Percentiles rank a stretch among this genome's conserved stretches.
Evolutionary conservation across 2,329 filamentous ascomycete genomes (phyloP).

Genomic region (Botrytis deweyae): DNA sequence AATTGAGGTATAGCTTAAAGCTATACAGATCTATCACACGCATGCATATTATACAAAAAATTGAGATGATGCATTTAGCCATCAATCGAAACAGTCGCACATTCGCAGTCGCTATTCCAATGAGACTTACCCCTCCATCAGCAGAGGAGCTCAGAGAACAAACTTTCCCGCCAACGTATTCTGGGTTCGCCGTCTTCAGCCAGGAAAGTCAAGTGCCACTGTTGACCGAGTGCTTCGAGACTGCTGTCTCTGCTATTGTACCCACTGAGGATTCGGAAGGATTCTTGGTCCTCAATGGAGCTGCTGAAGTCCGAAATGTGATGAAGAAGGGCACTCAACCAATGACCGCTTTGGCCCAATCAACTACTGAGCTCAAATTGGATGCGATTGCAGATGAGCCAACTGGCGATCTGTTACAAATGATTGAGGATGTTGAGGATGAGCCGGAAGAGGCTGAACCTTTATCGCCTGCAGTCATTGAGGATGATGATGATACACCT

Average conservation of each 20-base stretch:
- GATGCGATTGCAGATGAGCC: constrained; percentile 37
- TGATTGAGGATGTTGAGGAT: constrained; percentile 37
- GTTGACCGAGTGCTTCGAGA: constrained; percentile 55
- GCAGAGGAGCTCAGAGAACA: constrained; percentile 25
- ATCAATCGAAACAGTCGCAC: constrained; percentile 64
- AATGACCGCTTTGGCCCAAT: constrained; percentile 52
- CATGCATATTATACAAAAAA: constrained; percentile 39
- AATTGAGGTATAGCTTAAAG: constrained; percentile 64
- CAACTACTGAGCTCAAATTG: constrained; percentile 48
- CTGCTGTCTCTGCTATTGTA: constrained; percentile 65
- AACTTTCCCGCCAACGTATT: constrained; percentile 46
- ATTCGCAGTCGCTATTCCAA: constrained; percentile 60
- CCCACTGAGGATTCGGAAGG: constrained; percentile 64
- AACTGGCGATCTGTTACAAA: constrained; percentile 26
- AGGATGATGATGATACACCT: constrained; percentile 54
- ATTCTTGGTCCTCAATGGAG: constrained; percentile 74
- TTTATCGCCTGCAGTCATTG: constrained; percentile 40
- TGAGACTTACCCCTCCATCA: constrained; percentile 17
- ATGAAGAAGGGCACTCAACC: constrained; percentile 58
- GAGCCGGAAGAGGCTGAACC: constrained; percentile 37
- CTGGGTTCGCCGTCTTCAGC: constrained; percentile 64
- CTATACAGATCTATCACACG: constrained; percentile 48
- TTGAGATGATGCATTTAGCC: constrained; percentile 64
- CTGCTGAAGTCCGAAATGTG: constrained; percentile 67
- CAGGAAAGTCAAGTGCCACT: constrained; percentile 59